Conservation (phyloP, 345 rosid species). For the Sisymbrium irio region DNA sequence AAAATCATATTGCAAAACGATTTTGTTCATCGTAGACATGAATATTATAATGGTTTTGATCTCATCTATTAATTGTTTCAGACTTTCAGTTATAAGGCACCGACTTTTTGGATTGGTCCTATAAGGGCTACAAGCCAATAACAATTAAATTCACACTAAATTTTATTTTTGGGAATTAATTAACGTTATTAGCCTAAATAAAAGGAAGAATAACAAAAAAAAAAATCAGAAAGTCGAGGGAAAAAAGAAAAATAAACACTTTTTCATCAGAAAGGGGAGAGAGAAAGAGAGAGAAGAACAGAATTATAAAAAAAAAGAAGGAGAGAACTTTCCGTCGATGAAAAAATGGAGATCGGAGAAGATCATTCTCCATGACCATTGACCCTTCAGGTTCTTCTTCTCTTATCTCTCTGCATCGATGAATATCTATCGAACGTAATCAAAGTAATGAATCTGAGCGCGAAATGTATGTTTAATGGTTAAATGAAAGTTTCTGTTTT, state of each 20-base stretch:
- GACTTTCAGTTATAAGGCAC: slow-evolving; percentile 15
- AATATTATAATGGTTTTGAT: background rate
- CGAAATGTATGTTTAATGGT: background rate
- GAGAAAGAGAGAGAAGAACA: slow-evolving; percentile 10
- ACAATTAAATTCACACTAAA: background rate
- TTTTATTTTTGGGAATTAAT: too few species aligned
- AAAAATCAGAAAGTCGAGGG: background rate
- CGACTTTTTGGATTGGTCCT: slow-evolving; percentile 15
- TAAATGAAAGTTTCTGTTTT: slow-evolving; percentile 8
- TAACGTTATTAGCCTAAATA: slow-evolving; percentile 12
- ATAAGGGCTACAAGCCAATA: background rate
- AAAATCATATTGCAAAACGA: background rate
- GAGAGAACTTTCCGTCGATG: slow-evolving; percentile 30
- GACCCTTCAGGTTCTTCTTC: slow-evolving; percentile 37
- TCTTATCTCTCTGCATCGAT: slow-evolving; percentile 9
- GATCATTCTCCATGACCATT: slow-evolving; percentile 44
- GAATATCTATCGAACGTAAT: background rate
- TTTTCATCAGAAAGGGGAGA: background rate
- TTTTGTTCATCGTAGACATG: background rate
- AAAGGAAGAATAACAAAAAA: background rate
- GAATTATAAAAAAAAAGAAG: slow-evolving; percentile 26
- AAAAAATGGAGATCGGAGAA: slow-evolving; percentile 50
- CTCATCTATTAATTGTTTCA: background rate
- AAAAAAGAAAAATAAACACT: slow-evolving; percentile 1
- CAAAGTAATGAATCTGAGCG: background rate